Evolutionary conservation across 305 asterid genomes (phyloP).

Genomic region (Fraxinus angustifolia): DNA sequence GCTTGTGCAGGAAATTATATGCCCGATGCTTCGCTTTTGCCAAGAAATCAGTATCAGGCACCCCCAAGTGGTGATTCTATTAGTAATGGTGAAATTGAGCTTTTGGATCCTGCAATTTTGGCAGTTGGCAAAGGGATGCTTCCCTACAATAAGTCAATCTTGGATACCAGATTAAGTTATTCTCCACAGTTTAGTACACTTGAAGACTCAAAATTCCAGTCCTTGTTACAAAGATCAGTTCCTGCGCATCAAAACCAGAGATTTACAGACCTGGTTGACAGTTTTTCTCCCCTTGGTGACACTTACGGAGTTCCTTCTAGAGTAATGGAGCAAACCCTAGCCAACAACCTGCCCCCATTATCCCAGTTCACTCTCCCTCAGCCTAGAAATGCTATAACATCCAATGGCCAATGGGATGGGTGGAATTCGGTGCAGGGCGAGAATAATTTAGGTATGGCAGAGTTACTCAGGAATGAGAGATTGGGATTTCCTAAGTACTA

Average conservation of each 20-base stretch:
- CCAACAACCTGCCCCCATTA: slow-evolving; percentile 53
- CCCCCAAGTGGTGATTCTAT: slow-evolving; percentile 42
- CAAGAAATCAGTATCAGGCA: slow-evolving; percentile 54
- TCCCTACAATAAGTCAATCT: slow-evolving; percentile 47
- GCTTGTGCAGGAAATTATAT: slow-evolving; percentile 55
- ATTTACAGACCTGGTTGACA: slow-evolving; percentile 45
- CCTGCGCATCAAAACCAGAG: slow-evolving; percentile 70
- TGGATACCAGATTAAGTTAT: slow-evolving; percentile 53
- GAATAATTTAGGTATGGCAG: slow-evolving; percentile 61
- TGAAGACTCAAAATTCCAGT: slow-evolving; percentile 65
- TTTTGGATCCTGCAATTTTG: slow-evolving; percentile 92
- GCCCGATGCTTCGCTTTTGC: slow-evolving; percentile 45
- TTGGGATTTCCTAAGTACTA: slow-evolving; percentile 57
- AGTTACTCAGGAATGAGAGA: slow-evolving; percentile 64
- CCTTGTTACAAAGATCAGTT: slow-evolving; percentile 62
- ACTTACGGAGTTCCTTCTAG: slow-evolving; percentile 60
- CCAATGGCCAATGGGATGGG: slow-evolving; percentile 80
- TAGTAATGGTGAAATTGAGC: slow-evolving; percentile 63
- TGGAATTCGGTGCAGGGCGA: slow-evolving; percentile 68
- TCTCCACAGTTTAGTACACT: slow-evolving; percentile 51
- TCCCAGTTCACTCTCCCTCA: slow-evolving; percentile 55
- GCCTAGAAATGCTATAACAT: slow-evolving; percentile 49
- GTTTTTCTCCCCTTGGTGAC: slow-evolving; percentile 46
- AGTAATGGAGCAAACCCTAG: slow-evolving; percentile 55
- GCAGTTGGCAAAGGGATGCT: slow-evolving; percentile 91